A percentile compares a stretch with the other conserved stretches of the same genome.
Conservation (phyloP, 192 early-diverging fungal genomes). For the Coemansia sp. region DNA sequence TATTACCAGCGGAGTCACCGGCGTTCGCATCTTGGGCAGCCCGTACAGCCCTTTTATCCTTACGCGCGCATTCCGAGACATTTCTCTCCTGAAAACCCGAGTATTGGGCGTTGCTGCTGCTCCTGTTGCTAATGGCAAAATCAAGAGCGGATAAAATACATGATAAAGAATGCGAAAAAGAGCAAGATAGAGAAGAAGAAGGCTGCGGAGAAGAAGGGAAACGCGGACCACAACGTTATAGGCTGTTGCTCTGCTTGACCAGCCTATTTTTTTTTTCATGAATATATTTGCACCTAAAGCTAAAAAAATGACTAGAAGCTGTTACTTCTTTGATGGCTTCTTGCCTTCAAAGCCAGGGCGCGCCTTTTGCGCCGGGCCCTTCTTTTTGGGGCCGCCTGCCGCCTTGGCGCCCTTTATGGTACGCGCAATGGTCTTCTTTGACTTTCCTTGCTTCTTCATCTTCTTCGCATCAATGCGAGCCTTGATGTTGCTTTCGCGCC, state of each 20-base stretch:
- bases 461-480: constrained; percentile 76
- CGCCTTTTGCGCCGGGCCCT: constrained; percentile 25
- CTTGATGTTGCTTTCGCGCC: constrained; percentile 85
- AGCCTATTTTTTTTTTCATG: not conserved
- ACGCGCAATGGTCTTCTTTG: constrained; percentile 62
- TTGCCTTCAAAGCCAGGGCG: constrained; percentile 53
- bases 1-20: constrained; percentile 26
- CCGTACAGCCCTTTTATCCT: constrained; percentile 43
- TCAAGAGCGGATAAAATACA: not conserved
- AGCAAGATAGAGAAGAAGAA: not conserved
- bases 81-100: not conserved
- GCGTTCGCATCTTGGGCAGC: constrained; percentile 29
- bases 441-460: constrained; percentile 65
- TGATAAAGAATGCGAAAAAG: constrained; percentile 7
- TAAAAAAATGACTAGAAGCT: not conserved
- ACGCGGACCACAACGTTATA: not conserved
- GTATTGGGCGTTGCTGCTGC: not conserved
- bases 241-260: too few relatives aligned
- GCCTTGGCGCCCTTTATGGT: constrained; percentile 27
- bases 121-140: not conserved
- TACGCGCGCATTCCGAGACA: constrained; percentile 29
- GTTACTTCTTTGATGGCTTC: constrained; percentile 25
- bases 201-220: not conserved
- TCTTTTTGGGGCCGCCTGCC: constrained; percentile 7
- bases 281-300: not conserved